Conservation (phyloP, 345 rosid genomes). For the Syzygium oleosum region DNA sequence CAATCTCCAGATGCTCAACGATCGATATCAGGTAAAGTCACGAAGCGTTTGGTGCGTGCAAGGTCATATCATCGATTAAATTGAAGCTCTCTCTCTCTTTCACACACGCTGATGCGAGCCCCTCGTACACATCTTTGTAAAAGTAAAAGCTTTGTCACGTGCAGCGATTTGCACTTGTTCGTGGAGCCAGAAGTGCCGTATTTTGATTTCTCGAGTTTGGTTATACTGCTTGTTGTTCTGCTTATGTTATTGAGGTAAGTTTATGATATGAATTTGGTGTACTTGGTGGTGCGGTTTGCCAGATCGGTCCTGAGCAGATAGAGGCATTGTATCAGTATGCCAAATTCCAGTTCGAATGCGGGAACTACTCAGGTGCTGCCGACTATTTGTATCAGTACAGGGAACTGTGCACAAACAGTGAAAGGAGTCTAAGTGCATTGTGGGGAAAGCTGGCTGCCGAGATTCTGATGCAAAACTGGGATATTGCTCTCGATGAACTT, state of each 20-base stretch:
- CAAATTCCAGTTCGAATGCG: constrained; percentile 97
- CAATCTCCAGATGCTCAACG: constrained; percentile 93
- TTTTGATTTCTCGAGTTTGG: neutral
- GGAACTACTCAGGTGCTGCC: constrained; percentile 98
- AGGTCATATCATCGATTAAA: neutral
- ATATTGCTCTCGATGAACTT: constrained; percentile 84
- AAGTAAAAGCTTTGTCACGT: neutral
- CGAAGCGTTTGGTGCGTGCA: neutral
- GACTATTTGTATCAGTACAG: constrained; percentile 93
- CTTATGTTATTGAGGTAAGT: neutral
- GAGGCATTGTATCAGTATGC: constrained; percentile 97
- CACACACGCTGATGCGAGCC: neutral
- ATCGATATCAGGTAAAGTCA: constrained; percentile 70
- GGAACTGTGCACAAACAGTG: constrained; percentile 78
- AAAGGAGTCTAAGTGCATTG: constrained; percentile 74
- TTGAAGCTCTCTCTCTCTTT: neutral
- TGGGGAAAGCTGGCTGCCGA: constrained; percentile 99
- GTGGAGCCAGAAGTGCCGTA: neutral
- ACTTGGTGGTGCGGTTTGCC: constrained; percentile 1
- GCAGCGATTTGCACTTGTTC: neutral
- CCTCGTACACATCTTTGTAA: neutral
- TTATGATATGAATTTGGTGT: neutral
- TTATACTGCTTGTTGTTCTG: neutral
- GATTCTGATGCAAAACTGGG: constrained; percentile 97
- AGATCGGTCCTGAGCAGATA: constrained; percentile 97